Percentiles rank a stretch among this genome's conserved stretches.
Conservation (phyloP, 225 moss, liverwort and hornwort species). For the Physcomitrellopsis africana region DNA sequence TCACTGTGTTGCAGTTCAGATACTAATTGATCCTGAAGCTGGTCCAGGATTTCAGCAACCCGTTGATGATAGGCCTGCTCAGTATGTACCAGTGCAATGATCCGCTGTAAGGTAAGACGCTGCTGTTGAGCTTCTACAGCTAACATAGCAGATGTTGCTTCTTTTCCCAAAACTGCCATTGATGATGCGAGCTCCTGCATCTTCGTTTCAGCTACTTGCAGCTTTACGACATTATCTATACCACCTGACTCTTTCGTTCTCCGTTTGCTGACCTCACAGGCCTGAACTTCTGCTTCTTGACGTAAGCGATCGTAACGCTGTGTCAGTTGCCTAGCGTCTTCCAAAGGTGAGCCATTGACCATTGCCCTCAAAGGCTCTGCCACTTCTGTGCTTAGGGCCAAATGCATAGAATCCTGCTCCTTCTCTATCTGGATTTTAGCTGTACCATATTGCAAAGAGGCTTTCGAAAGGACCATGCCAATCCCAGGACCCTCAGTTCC, state of each 20-base stretch:
- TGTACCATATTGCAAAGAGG: constrained; percentile 61
- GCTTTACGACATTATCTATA: constrained; percentile 52
- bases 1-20: constrained; percentile 18
- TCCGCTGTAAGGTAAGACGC: constrained; percentile 67
- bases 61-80: constrained; percentile 61
- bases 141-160: constrained; percentile 70
- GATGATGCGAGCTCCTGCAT: constrained; percentile 65
- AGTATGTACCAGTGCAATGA: constrained; percentile 70
- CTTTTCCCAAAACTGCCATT: constrained; percentile 75
- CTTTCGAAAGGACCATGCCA: constrained; percentile 57
- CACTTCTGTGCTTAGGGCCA: constrained; percentile 61
- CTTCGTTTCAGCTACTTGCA: constrained; percentile 65
- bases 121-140: constrained; percentile 78
- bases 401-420: constrained; percentile 57
- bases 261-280: constrained; percentile 42
- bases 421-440: constrained; percentile 56
- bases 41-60: constrained; percentile 59
- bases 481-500: constrained; percentile 67
- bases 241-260: constrained; percentile 60
- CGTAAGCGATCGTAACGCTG: constrained; percentile 19
- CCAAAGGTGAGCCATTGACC: constrained; percentile 58
- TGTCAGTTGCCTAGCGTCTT: constrained; percentile 71
- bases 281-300: constrained; percentile 76
- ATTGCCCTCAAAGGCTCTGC: constrained; percentile 40
- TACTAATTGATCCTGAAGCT: constrained; percentile 60